Evolutionary conservation across 345 rosid genomes (phyloP).

Genomic region (Gossypium longicalyx): DNA sequence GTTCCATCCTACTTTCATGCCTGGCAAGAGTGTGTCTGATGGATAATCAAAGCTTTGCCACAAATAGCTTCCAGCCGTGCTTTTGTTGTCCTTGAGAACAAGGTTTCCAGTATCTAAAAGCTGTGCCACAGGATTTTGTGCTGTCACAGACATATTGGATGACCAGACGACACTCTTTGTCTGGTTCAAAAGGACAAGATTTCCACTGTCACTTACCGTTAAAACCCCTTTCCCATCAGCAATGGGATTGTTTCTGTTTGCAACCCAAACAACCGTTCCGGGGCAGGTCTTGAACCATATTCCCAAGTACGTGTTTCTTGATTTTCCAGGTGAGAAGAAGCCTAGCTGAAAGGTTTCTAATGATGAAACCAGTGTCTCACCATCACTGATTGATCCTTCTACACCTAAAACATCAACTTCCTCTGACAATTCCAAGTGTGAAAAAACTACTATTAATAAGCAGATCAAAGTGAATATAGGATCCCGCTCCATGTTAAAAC

Average conservation of each 20-base stretch:
- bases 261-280: conserved; percentile 9
- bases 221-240: conserved; percentile 17
- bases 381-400: not conserved
- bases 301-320: not conserved
- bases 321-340: conserved; percentile 13
- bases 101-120: conserved; percentile 30
- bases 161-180: conserved; percentile 23
- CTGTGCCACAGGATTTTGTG: conserved; percentile 7
- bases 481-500: not conserved
- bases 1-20: conserved; percentile 20
- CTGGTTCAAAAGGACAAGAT: conserved; percentile 20
- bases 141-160: too few species aligned
- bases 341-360: not conserved
- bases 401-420: not conserved
- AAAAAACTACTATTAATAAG: not conserved
- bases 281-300: conserved; percentile 7
- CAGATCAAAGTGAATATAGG: not conserved
- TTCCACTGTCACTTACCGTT: conserved; percentile 15
- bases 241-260: conserved; percentile 25
- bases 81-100: conserved; percentile 16
- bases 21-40: conserved; percentile 21
- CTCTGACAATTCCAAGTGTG: not conserved
- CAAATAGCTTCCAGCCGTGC: conserved; percentile 8
- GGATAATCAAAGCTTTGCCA: conserved; percentile 28
- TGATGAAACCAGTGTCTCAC: not conserved